Base-by-base conservation (phyloP, 257 asterid species). In the Solanum pinnatisectum region DNA sequence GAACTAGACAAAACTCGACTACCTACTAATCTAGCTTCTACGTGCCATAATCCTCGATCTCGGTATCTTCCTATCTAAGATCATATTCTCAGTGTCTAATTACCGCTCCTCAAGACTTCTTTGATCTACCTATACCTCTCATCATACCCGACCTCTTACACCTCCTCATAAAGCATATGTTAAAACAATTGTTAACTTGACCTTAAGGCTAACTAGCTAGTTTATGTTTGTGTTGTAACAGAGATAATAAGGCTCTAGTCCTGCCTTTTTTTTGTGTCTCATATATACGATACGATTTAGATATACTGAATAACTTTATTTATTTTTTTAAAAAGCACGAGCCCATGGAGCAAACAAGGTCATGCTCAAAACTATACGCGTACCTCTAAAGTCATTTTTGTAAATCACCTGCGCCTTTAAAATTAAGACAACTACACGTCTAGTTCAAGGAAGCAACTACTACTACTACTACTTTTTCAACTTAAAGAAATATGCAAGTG, bases 121-220 rank as follows among this genome's bases (percentile, higher is more conserved):
- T 63, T 15, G 1, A 23, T 23, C 7, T 63, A 63, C 32, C 0
- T 63, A 23, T 63, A 63, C 33, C 32, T 63, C 33, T 63, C 68
- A 10, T 60, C 27, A n/a, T 63, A 10, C 15, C 2, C 71, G 0
- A 63, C 15, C 71, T n/a, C 33, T 63, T 25, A 0, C 3, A 63
- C 33, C 71, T 63, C 8, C 15, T 63, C 71, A n/a, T 0, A 0
- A 0, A n/a, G 10, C 30, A 60, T 0, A 0, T 56, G 0, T 56
- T 56, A 18, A 56, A 56, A 0, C 65, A 20, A 56, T 20, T 56
- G 0, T 56, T 2, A 56, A 18, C 65, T 56, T 56, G 25, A 18
- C 65, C 65, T 56, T 11, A 56, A 56, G 65, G 25, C 10, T 56
- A 0, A 56, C 65, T 56, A 56, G 65, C 25, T 56, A 56, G 65